Evolutionary conservation across 495 filamentous ascomycete species (phyloP).

Genomic region (Aspergillus panamensis): DNA sequence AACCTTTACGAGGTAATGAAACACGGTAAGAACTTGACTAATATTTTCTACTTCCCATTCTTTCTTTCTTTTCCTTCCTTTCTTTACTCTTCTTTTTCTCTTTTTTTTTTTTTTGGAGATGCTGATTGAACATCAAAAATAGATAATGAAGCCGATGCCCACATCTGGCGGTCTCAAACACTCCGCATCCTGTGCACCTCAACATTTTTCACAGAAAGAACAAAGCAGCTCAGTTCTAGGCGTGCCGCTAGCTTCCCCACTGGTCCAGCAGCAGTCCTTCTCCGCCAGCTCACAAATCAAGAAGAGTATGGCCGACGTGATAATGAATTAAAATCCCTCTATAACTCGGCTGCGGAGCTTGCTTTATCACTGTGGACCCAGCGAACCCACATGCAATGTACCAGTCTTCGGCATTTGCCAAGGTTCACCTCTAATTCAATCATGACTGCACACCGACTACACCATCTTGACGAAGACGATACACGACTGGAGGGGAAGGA

Average conservation of each 20-base stretch:
- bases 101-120: no score
- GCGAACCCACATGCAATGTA: conserved; percentile 8
- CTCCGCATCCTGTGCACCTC: not conserved
- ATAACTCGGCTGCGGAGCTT: conserved; percentile 7
- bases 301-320: not conserved
- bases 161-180: conserved; percentile 18
- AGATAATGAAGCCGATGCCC: conserved; percentile 2
- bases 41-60: no score
- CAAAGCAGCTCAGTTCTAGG: not conserved
- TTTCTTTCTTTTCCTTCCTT: no score
- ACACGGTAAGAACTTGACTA: not conserved
- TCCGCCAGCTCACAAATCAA: not conserved
- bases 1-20: not conserved
- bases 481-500: conserved; percentile 9
- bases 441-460: conserved; percentile 15
- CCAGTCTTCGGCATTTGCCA: not conserved
- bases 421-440: not conserved
- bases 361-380: conserved; percentile 16
- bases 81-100: no score
- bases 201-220: not conserved
- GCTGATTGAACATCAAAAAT: not conserved
- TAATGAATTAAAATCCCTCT: conserved; percentile 4
- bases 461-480: conserved; percentile 15
- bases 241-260: not conserved
- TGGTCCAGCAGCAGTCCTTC: not conserved